Evolutionary conservation across 257 asterid genomes (phyloP).

Genomic region (Fraxinus pennsylvanica): DNA sequence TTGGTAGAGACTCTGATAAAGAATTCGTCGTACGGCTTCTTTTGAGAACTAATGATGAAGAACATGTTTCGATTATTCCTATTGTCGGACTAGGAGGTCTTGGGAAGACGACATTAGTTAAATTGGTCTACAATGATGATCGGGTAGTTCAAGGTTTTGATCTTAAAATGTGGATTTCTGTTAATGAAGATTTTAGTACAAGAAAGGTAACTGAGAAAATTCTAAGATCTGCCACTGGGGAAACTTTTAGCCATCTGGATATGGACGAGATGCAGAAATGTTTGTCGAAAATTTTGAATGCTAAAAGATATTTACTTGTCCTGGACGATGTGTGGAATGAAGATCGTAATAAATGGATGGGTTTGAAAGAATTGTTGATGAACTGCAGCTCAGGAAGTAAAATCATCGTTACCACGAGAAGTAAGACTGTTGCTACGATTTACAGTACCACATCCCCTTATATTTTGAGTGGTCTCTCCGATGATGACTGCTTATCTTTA

Average conservation of each 20-base stretch:
- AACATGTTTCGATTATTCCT: slow-evolving; percentile 44
- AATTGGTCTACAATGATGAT: slow-evolving; percentile 48
- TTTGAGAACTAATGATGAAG: slow-evolving; percentile 30
- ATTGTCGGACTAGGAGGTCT: slow-evolving; percentile 58
- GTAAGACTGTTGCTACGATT: slow-evolving; percentile 42
- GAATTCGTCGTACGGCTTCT: slow-evolving; percentile 38
- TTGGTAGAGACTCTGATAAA: slow-evolving; percentile 53
- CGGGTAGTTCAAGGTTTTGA: slow-evolving; percentile 37
- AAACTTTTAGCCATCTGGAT: slow-evolving; percentile 41
- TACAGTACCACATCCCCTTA: slow-evolving; percentile 35
- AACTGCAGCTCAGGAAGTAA: slow-evolving; percentile 37
- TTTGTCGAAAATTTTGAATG: slow-evolving; percentile 32
- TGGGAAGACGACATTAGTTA: slow-evolving; percentile 56
- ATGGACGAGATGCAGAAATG: slow-evolving; percentile 44
- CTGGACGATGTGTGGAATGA: slow-evolving; percentile 64
- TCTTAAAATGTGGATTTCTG: slow-evolving; percentile 54
- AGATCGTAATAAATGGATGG: slow-evolving; percentile 49
- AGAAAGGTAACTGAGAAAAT: slow-evolving; percentile 44
- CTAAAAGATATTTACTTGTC: slow-evolving; percentile 43
- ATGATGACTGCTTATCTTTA: slow-evolving; percentile 48
- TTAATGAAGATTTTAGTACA: slow-evolving; percentile 44
- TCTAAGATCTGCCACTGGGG: slow-evolving; percentile 39
- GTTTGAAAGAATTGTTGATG: slow-evolving; percentile 40
- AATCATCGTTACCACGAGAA: slow-evolving; percentile 52
- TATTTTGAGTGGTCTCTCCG: slow-evolving; percentile 39